Evolutionary conservation across 805 yeast species (phyloP).

Genomic region (Kurtzmaniella cleridarum): DNA sequence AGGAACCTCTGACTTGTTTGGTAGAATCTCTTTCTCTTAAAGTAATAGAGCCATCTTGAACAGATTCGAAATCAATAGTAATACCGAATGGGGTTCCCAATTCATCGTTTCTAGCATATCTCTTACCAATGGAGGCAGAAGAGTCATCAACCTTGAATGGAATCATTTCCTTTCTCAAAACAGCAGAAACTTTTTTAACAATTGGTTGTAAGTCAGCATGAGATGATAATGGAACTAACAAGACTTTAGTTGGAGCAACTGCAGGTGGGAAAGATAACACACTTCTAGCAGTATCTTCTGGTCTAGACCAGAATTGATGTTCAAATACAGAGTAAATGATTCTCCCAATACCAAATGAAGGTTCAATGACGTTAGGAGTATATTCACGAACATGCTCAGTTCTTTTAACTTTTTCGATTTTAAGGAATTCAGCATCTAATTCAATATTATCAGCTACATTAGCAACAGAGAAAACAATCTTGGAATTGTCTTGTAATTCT

Average conservation of each 20-base stretch:
- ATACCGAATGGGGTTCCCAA: conserved; percentile 98
- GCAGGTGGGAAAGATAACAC: conserved; percentile 90
- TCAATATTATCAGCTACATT: conserved; percentile 54
- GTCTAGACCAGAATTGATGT: conserved; percentile 93
- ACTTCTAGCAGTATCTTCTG: conserved; percentile 78
- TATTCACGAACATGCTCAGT: conserved; percentile 91
- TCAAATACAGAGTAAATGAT: conserved; percentile 89
- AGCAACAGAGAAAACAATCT: conserved; percentile 3
- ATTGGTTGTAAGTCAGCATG: conserved; percentile 76
- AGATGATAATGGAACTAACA: conserved; percentile 88
- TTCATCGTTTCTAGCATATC: conserved; percentile 97
- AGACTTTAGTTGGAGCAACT: conserved; percentile 96
- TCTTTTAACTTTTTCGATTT: conserved; percentile 71
- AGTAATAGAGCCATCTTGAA: conserved; percentile 82
- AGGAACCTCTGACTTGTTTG: conserved; percentile 90
- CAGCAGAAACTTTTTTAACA: conserved; percentile 60
- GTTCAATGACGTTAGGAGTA: conserved; percentile 97
- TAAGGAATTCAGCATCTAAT: conserved; percentile 65
- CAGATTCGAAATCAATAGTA: conserved; percentile 92
- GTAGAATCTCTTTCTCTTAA: conserved; percentile 97
- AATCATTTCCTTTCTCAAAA: conserved; percentile 73
- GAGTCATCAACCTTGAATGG: conserved; percentile 97
- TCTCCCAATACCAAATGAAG: conserved; percentile 98
- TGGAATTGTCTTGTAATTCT: conserved; percentile 42
- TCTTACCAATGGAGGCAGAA: conserved; percentile 94